These are phyloP conservation scores for Alternaria ethzedia DNA, from an alignment of 2,329 filamentous ascomycete species.

Conservation along the genomic window DNA sequence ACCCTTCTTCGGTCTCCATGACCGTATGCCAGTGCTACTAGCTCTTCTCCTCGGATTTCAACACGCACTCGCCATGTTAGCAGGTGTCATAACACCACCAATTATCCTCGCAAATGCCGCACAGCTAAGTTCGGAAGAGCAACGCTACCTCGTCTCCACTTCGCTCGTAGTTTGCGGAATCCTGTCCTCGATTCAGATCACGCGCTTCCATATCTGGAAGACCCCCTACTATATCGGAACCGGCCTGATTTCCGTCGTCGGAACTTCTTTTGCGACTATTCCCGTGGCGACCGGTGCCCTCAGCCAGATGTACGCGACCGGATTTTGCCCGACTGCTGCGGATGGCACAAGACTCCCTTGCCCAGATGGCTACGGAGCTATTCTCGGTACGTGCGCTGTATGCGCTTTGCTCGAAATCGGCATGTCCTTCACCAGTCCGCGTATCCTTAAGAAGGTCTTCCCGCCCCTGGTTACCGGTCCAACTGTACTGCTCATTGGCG, in stretches of 20 bases:
- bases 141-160: constrained; percentile 81
- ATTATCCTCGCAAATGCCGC: constrained; percentile 72
- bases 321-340: constrained; percentile 66
- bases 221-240: constrained; percentile 72
- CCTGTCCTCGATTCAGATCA: constrained; percentile 78
- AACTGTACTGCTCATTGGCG: constrained; percentile 73
- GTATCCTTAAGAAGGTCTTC: constrained; percentile 73
- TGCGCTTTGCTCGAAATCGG: constrained; percentile 69
- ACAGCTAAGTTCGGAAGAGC: constrained; percentile 65
- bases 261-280: constrained; percentile 79
- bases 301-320: constrained; percentile 77
- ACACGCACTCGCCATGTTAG: constrained; percentile 76
- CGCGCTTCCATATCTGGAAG: constrained; percentile 71
- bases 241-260: constrained; percentile 79
- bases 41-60: constrained; percentile 79
- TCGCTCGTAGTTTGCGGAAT: constrained; percentile 80
- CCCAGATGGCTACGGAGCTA: constrained; percentile 75
- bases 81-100: constrained; percentile 75
- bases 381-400: constrained; percentile 68
- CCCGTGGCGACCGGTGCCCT: constrained; percentile 75
- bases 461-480: constrained; percentile 77
- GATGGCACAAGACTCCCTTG: constrained; percentile 74
- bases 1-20: constrained; percentile 85
- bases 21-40: constrained; percentile 76
- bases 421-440: constrained; percentile 76